Conservation (phyloP, 129 eudicot genomes). For the Cynara cardunculus region DNA sequence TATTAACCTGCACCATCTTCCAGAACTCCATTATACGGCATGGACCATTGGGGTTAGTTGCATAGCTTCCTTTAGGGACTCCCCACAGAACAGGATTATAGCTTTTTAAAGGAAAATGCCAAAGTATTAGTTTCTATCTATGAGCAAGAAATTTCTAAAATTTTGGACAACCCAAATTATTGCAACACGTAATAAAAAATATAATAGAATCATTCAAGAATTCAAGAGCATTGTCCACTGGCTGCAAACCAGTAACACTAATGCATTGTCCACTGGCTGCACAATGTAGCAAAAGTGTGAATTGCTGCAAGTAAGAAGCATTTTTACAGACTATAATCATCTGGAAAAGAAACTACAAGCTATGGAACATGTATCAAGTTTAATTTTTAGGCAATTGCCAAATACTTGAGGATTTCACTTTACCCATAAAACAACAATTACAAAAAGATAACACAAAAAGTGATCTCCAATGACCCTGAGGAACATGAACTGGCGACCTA, state of each 20-base stretch:
- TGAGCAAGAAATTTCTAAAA: background rate
- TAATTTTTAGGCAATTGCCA: too few relatives aligned
- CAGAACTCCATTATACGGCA: constrained; percentile 78
- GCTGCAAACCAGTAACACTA: constrained; percentile 74
- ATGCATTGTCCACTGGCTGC: constrained; percentile 64
- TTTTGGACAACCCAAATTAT: background rate
- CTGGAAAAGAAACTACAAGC: too few relatives aligned
- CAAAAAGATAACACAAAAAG: too few relatives aligned
- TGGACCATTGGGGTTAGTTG: constrained; percentile 74
- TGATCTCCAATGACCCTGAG: background rate
- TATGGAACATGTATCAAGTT: too few relatives aligned
- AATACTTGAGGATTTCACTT: too few relatives aligned
- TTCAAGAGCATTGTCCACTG: constrained; percentile 43
- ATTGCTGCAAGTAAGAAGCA: background rate
- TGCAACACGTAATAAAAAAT: background rate
- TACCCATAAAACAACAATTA: too few relatives aligned
- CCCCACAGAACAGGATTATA: constrained; percentile 96
- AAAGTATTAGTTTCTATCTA: background rate
- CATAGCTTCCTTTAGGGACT: constrained; percentile 98
- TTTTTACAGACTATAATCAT: too few relatives aligned
- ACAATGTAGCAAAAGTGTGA: constrained; percentile 10
- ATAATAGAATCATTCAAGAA: background rate
- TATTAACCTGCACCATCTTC: constrained; percentile 86
- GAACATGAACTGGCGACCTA: too few relatives aligned
- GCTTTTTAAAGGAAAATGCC: constrained; percentile 29